A percentile compares a stretch with the other conserved stretches of the same genome.
Conservation (phyloP, 2,329 filamentous ascomycete species). For the Fusarium brachygibbosum region DNA sequence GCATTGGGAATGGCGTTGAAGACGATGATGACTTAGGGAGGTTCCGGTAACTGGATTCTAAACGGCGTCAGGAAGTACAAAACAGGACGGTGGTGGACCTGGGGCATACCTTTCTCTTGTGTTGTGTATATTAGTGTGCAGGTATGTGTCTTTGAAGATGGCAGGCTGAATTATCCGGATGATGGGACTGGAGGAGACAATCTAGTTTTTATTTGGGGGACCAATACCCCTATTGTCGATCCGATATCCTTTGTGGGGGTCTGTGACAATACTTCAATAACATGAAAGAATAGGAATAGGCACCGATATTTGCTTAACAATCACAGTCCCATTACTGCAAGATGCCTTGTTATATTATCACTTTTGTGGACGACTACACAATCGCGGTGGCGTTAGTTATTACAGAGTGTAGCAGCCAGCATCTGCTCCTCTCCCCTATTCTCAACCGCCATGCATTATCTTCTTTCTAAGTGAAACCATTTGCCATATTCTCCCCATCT, state of each 20-base stretch:
- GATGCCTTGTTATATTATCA: rapidly evolving
- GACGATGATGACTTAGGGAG: conserved; percentile 45
- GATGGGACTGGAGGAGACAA: not conserved
- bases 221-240: not conserved
- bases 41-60: not conserved
- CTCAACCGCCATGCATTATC: not conserved
- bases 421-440: not conserved
- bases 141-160: rapidly evolving
- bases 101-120: not conserved
- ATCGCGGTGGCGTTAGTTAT: not conserved
- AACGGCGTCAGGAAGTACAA: conserved; percentile 19
- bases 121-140: not conserved
- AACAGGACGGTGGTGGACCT: not conserved
- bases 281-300: not conserved
- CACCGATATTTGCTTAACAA: not conserved
- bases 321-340: rapidly evolving
- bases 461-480: no score
- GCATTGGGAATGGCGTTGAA: conserved; percentile 48
- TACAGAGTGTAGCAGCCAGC: not conserved
- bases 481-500: not conserved
- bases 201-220: not conserved
- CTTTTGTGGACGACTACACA: rapidly evolving
- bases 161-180: not conserved
- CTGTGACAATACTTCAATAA: not conserved
- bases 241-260: not conserved